Conservation (phyloP, 2,329 filamentous ascomycete species). For the Penicillium crustosum region DNA sequence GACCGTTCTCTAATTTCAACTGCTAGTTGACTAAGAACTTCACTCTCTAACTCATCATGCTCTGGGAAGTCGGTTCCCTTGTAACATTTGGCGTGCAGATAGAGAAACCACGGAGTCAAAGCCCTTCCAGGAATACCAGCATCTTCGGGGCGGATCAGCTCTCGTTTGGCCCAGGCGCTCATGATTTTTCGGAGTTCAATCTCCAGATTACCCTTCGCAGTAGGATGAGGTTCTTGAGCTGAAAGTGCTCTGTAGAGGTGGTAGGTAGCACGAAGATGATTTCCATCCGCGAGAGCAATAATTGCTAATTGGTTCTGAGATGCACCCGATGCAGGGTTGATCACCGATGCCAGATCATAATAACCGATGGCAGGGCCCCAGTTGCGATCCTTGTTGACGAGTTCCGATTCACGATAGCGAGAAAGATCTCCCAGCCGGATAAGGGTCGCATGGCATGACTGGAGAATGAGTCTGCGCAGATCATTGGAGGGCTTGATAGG, state of each 20-base stretch:
- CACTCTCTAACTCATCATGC: slow-evolving; percentile 78
- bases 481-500: slow-evolving; percentile 49
- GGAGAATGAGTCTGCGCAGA: slow-evolving; percentile 61
- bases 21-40: slow-evolving; percentile 76
- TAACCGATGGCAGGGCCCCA: slow-evolving; percentile 80
- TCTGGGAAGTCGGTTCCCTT: slow-evolving; percentile 71
- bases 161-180: slow-evolving; percentile 56
- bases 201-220: slow-evolving; percentile 73
- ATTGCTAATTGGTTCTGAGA: slow-evolving; percentile 91
- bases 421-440: slow-evolving; percentile 88
- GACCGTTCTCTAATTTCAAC: slow-evolving; percentile 69
- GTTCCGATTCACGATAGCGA: slow-evolving; percentile 75
- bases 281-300: slow-evolving; percentile 71
- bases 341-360: slow-evolving; percentile 76
- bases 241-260: slow-evolving; percentile 82
- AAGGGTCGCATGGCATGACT: slow-evolving; percentile 77
- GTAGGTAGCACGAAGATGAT: slow-evolving; percentile 83
- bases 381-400: slow-evolving; percentile 69
- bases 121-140: slow-evolving; percentile 54
- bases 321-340: slow-evolving; percentile 75
- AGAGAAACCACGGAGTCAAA: slow-evolving; percentile 77
- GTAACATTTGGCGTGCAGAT: slow-evolving; percentile 81
- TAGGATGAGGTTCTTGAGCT: slow-evolving; percentile 70
- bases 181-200: slow-evolving; percentile 71
- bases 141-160: slow-evolving; percentile 52